Conservation (phyloP, 768 basidiomycete genomes). For the Boletus vermiculosoides region DNA sequence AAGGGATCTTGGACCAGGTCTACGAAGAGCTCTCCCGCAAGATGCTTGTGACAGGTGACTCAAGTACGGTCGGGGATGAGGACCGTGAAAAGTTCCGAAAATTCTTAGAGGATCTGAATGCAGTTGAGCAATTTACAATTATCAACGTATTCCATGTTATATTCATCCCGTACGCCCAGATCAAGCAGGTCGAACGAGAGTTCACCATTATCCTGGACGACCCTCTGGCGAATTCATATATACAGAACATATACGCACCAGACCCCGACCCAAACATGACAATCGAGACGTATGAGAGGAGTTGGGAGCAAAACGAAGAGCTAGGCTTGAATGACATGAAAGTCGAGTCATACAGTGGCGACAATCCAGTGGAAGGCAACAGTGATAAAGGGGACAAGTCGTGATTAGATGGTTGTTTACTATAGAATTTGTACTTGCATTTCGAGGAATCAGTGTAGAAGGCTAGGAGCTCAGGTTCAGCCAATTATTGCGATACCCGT, state of each 20-base stretch:
- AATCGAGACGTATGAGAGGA: slow-evolving; percentile 78
- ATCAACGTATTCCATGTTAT: not conserved
- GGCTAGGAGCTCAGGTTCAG: too few relatives aligned
- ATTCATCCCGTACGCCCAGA: slow-evolving; percentile 38
- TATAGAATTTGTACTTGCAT: not conserved
- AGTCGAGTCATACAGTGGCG: slow-evolving; percentile 49
- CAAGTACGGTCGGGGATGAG: slow-evolving; percentile 37
- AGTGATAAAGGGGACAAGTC: not conserved
- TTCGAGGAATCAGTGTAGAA: too few relatives aligned
- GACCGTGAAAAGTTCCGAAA: slow-evolving; percentile 62
- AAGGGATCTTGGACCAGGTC: slow-evolving; percentile 91
- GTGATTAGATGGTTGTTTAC: not conserved
- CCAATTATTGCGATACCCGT: too few relatives aligned
- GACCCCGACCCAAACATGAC: slow-evolving; percentile 95
- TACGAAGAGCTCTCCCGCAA: slow-evolving; percentile 94
- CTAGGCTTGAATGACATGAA: slow-evolving; percentile 90
- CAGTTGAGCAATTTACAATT: slow-evolving; percentile 42
- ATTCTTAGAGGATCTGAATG: slow-evolving; percentile 77
- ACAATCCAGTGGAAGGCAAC: slow-evolving; percentile 4
- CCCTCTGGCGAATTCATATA: slow-evolving; percentile 91
- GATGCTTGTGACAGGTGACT: slow-evolving; percentile 74
- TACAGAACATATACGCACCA: slow-evolving; percentile 97
- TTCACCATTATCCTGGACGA: slow-evolving; percentile 96
- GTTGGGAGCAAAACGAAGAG: slow-evolving; percentile 91
- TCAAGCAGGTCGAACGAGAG: slow-evolving; percentile 72